Conservation (phyloP, 805 yeast species). For the Teunomyces tritomae region DNA sequence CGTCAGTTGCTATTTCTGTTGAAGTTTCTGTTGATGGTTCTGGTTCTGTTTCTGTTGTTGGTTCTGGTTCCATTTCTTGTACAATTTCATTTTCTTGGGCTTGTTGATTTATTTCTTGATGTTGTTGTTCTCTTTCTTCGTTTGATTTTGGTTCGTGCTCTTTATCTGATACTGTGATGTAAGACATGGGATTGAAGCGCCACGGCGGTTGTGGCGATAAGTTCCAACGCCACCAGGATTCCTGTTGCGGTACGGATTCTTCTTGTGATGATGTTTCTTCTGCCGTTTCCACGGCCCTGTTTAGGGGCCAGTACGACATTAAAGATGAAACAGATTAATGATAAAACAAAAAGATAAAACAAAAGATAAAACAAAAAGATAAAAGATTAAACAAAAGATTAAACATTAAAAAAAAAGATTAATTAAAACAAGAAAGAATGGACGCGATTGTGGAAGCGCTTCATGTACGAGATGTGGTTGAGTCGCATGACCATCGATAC, state of each 20-base stretch:
- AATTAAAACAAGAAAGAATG: neutral
- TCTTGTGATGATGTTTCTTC: neutral
- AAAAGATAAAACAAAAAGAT: neutral
- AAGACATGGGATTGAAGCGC: neutral
- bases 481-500: slow-evolving; percentile 29
- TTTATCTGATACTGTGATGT: neutral
- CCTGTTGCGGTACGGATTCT: neutral
- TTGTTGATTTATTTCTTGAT: neutral
- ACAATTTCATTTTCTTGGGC: too few species aligned
- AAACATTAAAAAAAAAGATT: neutral
- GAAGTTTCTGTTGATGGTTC: neutral
- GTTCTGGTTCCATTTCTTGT: neutral
- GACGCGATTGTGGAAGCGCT: slow-evolving; percentile 25
- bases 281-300: neutral
- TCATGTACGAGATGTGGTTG: slow-evolving; percentile 28
- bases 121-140: neutral
- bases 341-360: neutral
- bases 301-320: slow-evolving; percentile 3
- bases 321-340: neutral
- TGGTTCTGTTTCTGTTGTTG: neutral
- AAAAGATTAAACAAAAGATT: neutral
- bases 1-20: neutral
- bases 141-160: neutral
- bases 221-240: slow-evolving; percentile 1
- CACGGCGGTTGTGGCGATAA: neutral